Base-by-base conservation (phyloP, 805 yeast species). In the Zygosaccharomyces gambellarensis region DNA sequence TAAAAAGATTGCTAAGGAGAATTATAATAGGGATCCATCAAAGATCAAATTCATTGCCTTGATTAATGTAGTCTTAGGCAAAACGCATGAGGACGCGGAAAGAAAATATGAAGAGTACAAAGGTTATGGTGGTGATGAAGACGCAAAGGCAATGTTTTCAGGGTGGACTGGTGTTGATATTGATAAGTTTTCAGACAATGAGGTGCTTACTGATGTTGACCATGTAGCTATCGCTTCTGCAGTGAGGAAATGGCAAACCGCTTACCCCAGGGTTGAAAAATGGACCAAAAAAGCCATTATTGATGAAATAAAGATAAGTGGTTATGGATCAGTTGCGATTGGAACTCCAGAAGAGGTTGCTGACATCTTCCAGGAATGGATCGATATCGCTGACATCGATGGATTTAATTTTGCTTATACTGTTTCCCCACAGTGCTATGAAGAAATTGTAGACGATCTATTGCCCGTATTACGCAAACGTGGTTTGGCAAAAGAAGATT, bases 111-210 rank as follows among this genome's bases (percentile, higher is more conserved):
- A 64, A 29, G 67, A 65, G 3, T 70, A 53, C 45, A 59, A 61
- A 42, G 47, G 50, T 8, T 62, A 65, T 46, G 71, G 70, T 2
- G 73, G 71, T 51, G 58, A 64, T 6, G 78, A 73, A 49, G 78
- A 76, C n/a, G 76, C 76, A 0, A 68, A 71, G 43, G 75, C 75
- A 0, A 59, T 74, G 43, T 66, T 75, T 54, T 69, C 76, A 25
- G 79, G 78, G 2, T 73, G 77, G 76, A 70, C 73, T 10, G 76
- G 75, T 5, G 60, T 70, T 36, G 77, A 74, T 46, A 64, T 71
- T 45, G 65, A 70, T 25, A 57, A 62, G 23, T 73, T 64, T 55
- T 63, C 51, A 12, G 65, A 67, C 46, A 75, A 71, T 23, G 70
- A 70, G 44, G 75, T 71, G 44, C 55, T 74, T 23, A 55, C 55